A percentile compares a stretch with the other conserved stretches of the same genome.
phyloP scores from a whole-genome alignment of 345 rosid species.

The Kernera saxatilis region DNA sequence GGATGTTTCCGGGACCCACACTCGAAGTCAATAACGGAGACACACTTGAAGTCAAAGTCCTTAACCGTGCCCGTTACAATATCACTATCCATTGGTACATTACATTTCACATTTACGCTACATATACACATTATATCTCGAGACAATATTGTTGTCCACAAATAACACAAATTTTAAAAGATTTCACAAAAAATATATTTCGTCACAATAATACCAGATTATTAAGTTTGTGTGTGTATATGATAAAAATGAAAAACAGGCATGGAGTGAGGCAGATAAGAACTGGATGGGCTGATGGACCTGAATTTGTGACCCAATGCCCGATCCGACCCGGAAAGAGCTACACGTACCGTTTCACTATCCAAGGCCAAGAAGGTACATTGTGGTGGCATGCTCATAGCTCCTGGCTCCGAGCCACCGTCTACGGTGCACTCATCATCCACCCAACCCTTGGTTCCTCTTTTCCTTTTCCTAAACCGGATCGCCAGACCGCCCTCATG shows the following conservation, averaged over 20 bases:
- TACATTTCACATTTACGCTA: neutral
- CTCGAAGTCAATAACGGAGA: constrained; percentile 70
- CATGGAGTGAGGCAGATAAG: constrained; percentile 84
- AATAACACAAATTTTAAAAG: neutral
- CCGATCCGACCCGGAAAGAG: constrained; percentile 86
- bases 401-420: constrained; percentile 95
- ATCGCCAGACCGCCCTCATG: constrained; percentile 54
- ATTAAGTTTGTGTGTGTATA: neutral
- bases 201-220: no score
- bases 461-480: constrained; percentile 73
- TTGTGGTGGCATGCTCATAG: constrained; percentile 99
- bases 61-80: constrained; percentile 62
- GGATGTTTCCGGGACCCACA: constrained; percentile 94
- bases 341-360: constrained; percentile 77
- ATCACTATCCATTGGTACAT: constrained; percentile 84
- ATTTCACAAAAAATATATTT: no score
- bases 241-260: constrained; percentile 34
- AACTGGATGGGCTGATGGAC: constrained; percentile 95
- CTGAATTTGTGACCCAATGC: constrained; percentile 90
- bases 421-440: constrained; percentile 81
- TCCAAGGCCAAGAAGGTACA: constrained; percentile 89
- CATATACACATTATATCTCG: neutral
- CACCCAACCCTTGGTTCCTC: constrained; percentile 57
- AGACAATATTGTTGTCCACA: neutral
- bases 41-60: constrained; percentile 58